Base-by-base conservation (phyloP, 2,329 filamentous ascomycete genomes). In the Colletotrichum tanaceti region DNA sequence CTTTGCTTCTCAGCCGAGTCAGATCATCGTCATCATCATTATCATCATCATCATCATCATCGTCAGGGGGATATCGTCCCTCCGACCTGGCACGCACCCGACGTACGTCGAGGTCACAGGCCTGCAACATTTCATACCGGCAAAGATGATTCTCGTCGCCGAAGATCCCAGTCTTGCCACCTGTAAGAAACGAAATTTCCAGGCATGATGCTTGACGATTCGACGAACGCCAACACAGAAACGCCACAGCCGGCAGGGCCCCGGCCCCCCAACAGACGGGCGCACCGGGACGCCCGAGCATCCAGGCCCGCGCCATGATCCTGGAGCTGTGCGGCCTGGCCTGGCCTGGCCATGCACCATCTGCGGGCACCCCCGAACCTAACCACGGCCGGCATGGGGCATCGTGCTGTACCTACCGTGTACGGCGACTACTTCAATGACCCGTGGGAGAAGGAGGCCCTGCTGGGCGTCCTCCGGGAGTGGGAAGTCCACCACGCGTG, bases 401-500 rank as follows among this genome's bases (percentile, higher is more conserved):
- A 80, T 81, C 68, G 78, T 81, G 72, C 66, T 81, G n/a, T 81
- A n/a, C n/a, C n/a, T n/a, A n/a, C n/a, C n/a, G n/a, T n/a, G n/a
- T n/a, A 81, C 32, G 79, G 79, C 1, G 79, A 81, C 58, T 81
- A 80, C 54, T 81, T 81, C 67, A 81, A 79, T 2, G 79, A 81
- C 60, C 74, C 73, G 11, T 81, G 79, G 53, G 79, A 81, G 65
- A 73, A 79, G 1, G 72, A 73, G 22, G 79, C 79, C 1, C 64
- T 81, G 73, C 76, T 77, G 18, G 79, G 74, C 0, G 81, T 81
- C 3, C 78, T 80, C 5, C 83, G 84, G 57, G 83, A 79, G 54
- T 85, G 84, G 62, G 78, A 79, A 6, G 82, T 82, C 55, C 75
- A 78, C 16, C 76, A 78, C 32, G 80, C 79, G 1, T 81, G 79